A percentile compares a stretch with the other conserved stretches of the same genome.
phyloP scores from a whole-genome alignment of 495 filamentous ascomycete species.

The Cercophora sp. region DNA sequence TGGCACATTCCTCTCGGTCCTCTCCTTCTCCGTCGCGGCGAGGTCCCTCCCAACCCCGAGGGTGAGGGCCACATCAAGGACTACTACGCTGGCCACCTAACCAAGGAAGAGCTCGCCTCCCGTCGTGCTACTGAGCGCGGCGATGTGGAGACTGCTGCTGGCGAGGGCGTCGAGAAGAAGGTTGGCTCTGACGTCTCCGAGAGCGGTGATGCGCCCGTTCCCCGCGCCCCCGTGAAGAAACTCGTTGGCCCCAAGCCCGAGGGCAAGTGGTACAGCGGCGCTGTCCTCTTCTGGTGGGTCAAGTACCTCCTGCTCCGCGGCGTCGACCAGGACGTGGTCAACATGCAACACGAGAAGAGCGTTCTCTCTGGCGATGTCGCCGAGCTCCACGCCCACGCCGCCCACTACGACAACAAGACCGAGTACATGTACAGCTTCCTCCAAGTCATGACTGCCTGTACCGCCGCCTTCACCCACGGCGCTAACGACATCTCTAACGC shows the following conservation, averaged over 20 bases:
- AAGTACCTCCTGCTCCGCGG: slow-evolving; percentile 54
- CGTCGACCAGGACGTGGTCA: slow-evolving; percentile 57
- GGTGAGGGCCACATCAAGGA: slow-evolving; percentile 40
- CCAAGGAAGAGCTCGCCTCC: slow-evolving; percentile 44
- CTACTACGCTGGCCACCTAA: slow-evolving; percentile 52
- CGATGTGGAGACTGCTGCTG: slow-evolving; percentile 13
- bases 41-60: slow-evolving; percentile 43
- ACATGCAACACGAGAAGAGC: slow-evolving; percentile 28
- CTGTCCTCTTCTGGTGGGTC: slow-evolving; percentile 41
- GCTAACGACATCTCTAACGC: slow-evolving; percentile 78
- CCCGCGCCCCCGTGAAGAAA: slow-evolving; percentile 11
- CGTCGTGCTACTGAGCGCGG: slow-evolving; percentile 26
- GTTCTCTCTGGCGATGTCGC: slow-evolving; percentile 46
- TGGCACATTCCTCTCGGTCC: slow-evolving; percentile 58
- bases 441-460: slow-evolving; percentile 68
- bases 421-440: slow-evolving; percentile 73
- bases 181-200: slow-evolving; percentile 14
- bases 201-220: background rate
- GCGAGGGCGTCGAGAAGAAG: slow-evolving; percentile 20
- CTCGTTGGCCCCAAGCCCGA: slow-evolving; percentile 33
- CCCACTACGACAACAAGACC: slow-evolving; percentile 69
- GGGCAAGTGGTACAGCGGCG: slow-evolving; percentile 32
- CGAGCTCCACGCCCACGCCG: slow-evolving; percentile 55
- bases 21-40: slow-evolving; percentile 47
- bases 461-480: slow-evolving; percentile 72